Conservation (phyloP, 1,284 basidiomycete species). For the Salmacisia buchloeana region DNA sequence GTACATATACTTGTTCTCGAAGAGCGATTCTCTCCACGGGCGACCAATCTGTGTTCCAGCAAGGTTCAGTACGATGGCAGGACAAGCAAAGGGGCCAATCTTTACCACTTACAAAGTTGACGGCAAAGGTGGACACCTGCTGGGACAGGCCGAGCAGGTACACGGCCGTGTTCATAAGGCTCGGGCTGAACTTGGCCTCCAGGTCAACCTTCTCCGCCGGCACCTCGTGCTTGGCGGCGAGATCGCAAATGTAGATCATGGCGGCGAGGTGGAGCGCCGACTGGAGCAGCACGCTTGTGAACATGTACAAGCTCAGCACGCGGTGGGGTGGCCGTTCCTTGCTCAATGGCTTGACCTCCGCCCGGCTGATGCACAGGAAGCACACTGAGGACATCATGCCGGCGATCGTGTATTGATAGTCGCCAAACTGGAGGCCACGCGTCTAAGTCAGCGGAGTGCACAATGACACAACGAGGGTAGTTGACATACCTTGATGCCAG, state of each 20-base stretch:
- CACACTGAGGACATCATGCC: constrained; percentile 44
- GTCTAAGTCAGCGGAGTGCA: neutral
- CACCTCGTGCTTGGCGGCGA: constrained; percentile 18
- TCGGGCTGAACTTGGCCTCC: constrained; percentile 46
- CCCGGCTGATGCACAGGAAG: constrained; percentile 48
- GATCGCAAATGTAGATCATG: constrained; percentile 36
- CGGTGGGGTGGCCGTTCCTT: constrained; percentile 45
- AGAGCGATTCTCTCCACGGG: constrained; percentile 42
- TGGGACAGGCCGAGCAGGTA: constrained; percentile 44
- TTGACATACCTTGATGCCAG: constrained; percentile 37
- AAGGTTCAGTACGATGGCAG: neutral
- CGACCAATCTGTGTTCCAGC: constrained; percentile 31
- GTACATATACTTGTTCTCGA: constrained; percentile 43
- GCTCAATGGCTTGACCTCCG: constrained; percentile 33
- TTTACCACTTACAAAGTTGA: constrained; percentile 34
- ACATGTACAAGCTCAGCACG: constrained; percentile 44
- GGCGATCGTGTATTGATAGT: constrained; percentile 47
- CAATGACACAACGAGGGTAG: neutral
- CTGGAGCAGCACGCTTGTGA: constrained; percentile 44
- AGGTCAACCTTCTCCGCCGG: constrained; percentile 37
- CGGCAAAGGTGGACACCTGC: constrained; percentile 44
- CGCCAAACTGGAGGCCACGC: constrained; percentile 24
- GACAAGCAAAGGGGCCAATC: neutral
- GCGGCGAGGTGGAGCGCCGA: constrained; percentile 43
- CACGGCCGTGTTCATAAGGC: constrained; percentile 47